Evolutionary conservation across 2,329 filamentous ascomycete genomes (phyloP), one percentile per base, ranked within the genome.

Genomic region (Xylaria sp.): DNA sequence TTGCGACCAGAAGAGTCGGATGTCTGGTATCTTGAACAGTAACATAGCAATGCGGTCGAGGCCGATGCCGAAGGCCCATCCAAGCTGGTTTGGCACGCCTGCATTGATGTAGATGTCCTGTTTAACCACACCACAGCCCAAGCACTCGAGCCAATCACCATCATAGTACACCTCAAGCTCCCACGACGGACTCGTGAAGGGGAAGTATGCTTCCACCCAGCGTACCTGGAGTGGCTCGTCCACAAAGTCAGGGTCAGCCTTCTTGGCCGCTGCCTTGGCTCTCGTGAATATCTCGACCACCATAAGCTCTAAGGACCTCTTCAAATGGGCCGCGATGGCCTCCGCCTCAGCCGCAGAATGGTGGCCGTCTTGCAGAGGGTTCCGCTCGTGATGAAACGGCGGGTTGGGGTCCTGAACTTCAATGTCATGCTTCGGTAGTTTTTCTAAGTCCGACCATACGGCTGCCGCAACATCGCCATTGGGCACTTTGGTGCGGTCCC

Each of bases 161-260:
- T 92, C 91, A 88, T 95, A 98, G 84, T 93, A 94, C 10, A 99
- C 94, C 79, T 99, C 96, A 28, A 99, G 87, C 80, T 99, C 96
- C 92, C 94, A 99, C 7, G 92, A 96, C 0, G 96, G 96, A 67
- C 91, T 94, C 0, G 96, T 99, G 79, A 98, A 98, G 48, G 96
- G 96, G 82, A 99, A 99, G 82, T 96, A 98, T 1, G 96, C 94
- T 80, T 98, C 95, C 8, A 98, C 91, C 96, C 96, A 99, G 73
- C 96, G 89, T 76, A 98, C 90, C 74, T 90, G 91, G 48, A 98
- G 84, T 4, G 94, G 93, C 76, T 97, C 92, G 59, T 89, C 85
- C 23, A 83, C 79, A 72, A 82, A 84, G 63, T 82, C 76, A 5
- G 84, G 83, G 59, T 87, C 84, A 5, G 83, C 82, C 67, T 83